phyloP scores from a whole-genome alignment of 441 rosid species.

The Arabidopsis lyrata region DNA sequence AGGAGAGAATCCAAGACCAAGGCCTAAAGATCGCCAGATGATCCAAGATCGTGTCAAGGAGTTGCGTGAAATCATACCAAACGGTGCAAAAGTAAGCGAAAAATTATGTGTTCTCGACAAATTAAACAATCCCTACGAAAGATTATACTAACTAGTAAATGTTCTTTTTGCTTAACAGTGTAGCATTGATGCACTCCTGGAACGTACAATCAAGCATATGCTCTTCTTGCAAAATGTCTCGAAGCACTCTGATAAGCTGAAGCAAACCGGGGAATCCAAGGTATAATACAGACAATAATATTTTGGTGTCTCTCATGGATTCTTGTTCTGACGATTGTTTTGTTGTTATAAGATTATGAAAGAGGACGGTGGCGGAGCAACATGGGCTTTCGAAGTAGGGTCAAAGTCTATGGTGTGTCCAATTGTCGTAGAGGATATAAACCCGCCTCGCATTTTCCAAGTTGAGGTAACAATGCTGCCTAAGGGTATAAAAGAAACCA shows the following conservation, averaged over 20 bases:
- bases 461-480: conserved; percentile 72
- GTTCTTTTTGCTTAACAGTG: conserved; percentile 60
- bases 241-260: conserved; percentile 90
- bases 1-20: conserved; percentile 94
- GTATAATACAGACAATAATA: conserved; percentile 42
- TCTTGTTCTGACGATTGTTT: conserved; percentile 22
- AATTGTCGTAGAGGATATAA: conserved; percentile 91
- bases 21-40: conserved; percentile 99
- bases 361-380: conserved; percentile 90
- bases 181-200: conserved; percentile 94
- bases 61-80: conserved; percentile 94
- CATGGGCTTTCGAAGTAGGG: conserved; percentile 97
- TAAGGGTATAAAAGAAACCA: conserved; percentile 21
- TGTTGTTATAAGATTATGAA: conserved; percentile 57
- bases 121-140: neutral
- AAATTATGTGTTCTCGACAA: neutral
- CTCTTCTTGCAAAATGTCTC: conserved; percentile 96
- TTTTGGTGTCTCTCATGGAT: neutral
- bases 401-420: conserved; percentile 88
- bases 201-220: conserved; percentile 96
- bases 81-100: conserved; percentile 83
- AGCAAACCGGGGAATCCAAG: conserved; percentile 84
- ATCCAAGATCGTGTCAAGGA: conserved; percentile 99
- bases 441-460: conserved; percentile 84
- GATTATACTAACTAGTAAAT: conserved; percentile 9